These are phyloP conservation scores for Blastocystis sp. DNA, from an alignment of 352 stramenopile species.

Conservation along the genomic window DNA sequence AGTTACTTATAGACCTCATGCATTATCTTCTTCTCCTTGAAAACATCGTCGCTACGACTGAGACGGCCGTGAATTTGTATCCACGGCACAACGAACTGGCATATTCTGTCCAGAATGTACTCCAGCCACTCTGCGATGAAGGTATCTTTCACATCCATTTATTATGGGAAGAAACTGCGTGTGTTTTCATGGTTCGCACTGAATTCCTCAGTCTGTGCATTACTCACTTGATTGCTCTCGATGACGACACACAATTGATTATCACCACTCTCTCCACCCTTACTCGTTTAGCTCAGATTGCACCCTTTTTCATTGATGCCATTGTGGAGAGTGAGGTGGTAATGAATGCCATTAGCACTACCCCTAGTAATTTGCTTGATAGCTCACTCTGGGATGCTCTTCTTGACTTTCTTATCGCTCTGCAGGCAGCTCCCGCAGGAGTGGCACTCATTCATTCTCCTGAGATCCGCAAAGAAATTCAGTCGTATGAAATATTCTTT, in stretches of 20 bases:
- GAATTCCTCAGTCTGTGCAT: background rate
- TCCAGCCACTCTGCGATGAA: background rate
- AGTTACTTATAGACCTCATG: background rate
- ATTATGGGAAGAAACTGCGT: background rate
- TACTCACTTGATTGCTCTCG: background rate
- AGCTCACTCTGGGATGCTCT: background rate
- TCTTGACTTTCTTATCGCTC: background rate
- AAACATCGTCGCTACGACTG: background rate
- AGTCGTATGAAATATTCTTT: background rate
- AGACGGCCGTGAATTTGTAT: background rate
- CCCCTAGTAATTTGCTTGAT: background rate
- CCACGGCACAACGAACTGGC: background rate
- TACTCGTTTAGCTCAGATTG: background rate
- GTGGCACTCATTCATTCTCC: background rate
- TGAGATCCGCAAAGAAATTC: background rate
- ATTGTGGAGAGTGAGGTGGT: background rate
- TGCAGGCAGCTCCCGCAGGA: background rate
- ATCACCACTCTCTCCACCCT: background rate
- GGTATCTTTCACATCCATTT: background rate
- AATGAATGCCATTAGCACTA: background rate
- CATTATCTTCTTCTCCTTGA: background rate
- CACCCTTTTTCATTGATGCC: background rate
- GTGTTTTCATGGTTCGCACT: background rate
- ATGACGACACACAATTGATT: background rate
- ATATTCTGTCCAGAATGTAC: background rate